phyloP scores from a whole-genome alignment of 169 alveolate genomes.

The Eimeria sp. region DNA sequence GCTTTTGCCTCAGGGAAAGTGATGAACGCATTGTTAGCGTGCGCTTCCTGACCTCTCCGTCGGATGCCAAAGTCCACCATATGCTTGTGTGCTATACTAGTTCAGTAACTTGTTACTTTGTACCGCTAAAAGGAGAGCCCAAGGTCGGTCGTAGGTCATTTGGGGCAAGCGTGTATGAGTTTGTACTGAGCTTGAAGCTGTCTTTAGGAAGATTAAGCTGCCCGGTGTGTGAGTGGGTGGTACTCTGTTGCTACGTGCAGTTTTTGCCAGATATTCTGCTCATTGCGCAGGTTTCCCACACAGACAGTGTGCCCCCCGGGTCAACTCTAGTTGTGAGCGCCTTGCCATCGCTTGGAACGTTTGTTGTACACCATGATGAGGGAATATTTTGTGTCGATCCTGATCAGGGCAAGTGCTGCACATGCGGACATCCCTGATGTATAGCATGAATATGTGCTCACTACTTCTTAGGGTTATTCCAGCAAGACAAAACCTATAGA shows the following conservation, averaged over 20 bases:
- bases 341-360: slow-evolving; percentile 68
- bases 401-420: slow-evolving; percentile 46
- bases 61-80: slow-evolving; percentile 40
- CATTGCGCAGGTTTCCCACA: slow-evolving; percentile 48
- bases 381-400: slow-evolving; percentile 82
- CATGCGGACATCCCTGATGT: neutral
- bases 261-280: neutral
- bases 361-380: slow-evolving; percentile 69
- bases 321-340: slow-evolving; percentile 57
- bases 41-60: slow-evolving; percentile 47
- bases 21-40: slow-evolving; percentile 57
- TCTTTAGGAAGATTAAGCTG: neutral
- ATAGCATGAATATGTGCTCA: neutral
- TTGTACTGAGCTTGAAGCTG: neutral
- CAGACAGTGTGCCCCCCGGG: slow-evolving; percentile 58
- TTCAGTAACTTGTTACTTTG: slow-evolving; percentile 38
- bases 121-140: slow-evolving; percentile 63
- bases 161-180: neutral
- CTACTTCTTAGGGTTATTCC: neutral
- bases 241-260: neutral
- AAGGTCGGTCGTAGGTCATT: neutral
- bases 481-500: neutral
- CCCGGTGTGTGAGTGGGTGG: neutral
- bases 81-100: slow-evolving; percentile 58
- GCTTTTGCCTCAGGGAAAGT: slow-evolving; percentile 7